These are phyloP conservation scores for Phlebiopsis gigantea DNA, from an alignment of 768 basidiomycete species.

Conservation along the genomic window DNA sequence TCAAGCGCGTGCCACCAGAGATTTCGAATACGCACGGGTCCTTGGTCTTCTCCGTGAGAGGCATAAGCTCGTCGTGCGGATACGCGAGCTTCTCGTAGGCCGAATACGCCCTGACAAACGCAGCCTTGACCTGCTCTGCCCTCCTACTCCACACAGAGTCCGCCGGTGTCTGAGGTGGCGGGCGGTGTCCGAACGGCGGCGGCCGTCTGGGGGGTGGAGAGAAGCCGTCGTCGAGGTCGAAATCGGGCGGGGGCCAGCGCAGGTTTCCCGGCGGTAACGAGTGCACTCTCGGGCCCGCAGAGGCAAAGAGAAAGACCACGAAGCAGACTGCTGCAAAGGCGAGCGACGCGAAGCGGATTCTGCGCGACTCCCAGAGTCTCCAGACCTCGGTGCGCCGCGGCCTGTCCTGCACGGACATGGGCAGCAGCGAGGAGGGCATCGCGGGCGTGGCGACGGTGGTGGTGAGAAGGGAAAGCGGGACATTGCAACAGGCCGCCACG, in stretches of 20 bases:
- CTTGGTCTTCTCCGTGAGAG: conserved; percentile 38
- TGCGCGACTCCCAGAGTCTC: background rate
- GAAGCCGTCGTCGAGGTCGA: background rate
- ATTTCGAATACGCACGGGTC: conserved; percentile 42
- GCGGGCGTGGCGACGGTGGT: background rate
- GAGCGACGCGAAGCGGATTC: background rate
- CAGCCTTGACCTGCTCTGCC: conserved; percentile 51
- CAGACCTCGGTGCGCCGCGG: background rate
- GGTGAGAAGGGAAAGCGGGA: background rate
- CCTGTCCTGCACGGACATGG: background rate
- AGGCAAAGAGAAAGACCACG: background rate
- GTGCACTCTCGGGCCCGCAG: background rate
- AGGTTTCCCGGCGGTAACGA: background rate
- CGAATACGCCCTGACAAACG: conserved; percentile 62
- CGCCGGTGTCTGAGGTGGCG: background rate
- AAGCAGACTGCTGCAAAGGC: background rate
- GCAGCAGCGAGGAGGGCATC: background rate
- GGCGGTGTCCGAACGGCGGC: background rate
- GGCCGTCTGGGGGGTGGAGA: background rate
- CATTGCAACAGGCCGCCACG: background rate
- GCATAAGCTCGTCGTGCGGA: conserved; percentile 60
- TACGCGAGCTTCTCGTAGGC: conserved; percentile 59
- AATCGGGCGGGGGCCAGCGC: background rate
- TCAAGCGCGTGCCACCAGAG: background rate
- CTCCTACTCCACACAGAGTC: conserved; percentile 40